A percentile compares a stretch with the other conserved stretches of the same genome.
phyloP scores from a whole-genome alignment of 768 basidiomycete species.

The Wakefieldia striispora region DNA sequence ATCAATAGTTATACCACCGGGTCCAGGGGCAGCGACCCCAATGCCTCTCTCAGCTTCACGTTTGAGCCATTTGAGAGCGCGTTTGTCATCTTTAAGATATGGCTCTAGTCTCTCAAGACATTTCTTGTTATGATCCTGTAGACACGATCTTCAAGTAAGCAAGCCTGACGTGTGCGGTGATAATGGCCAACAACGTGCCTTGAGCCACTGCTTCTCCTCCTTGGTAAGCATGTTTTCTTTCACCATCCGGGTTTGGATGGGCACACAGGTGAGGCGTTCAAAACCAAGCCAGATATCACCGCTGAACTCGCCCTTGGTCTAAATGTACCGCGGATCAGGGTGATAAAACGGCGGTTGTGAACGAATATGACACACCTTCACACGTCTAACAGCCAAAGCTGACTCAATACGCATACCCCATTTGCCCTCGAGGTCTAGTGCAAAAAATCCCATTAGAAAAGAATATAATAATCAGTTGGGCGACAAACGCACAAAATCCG shows the following conservation, averaged over 20 bases:
- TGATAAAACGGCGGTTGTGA: not conserved
- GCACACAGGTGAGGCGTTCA: constrained; percentile 90
- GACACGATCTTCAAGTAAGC: constrained; percentile 11
- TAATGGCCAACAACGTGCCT: constrained; percentile 41
- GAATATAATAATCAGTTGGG: constrained; percentile 10
- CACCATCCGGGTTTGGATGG: constrained; percentile 89
- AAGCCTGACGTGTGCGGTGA: not conserved
- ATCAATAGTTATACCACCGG: constrained; percentile 73
- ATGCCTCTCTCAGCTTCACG: constrained; percentile 74
- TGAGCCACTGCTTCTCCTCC: constrained; percentile 86
- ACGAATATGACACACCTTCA: constrained; percentile 34
- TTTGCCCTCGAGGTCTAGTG: constrained; percentile 65
- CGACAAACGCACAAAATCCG: constrained; percentile 69
- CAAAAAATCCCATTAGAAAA: constrained; percentile 13
- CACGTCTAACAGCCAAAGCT: constrained; percentile 69
- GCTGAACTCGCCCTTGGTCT: constrained; percentile 73
- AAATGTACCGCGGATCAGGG: constrained; percentile 11
- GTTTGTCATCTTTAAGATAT: constrained; percentile 71
- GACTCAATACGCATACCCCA: constrained; percentile 96
- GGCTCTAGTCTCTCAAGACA: constrained; percentile 67
- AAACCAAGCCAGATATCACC: constrained; percentile 85
- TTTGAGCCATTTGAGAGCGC: constrained; percentile 77
- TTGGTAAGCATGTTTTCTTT: constrained; percentile 80
- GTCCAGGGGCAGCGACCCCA: constrained; percentile 60
- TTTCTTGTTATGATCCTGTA: constrained; percentile 77